Conservation (phyloP, 1,284 basidiomycete species). For the Trichosporon sp. region DNA sequence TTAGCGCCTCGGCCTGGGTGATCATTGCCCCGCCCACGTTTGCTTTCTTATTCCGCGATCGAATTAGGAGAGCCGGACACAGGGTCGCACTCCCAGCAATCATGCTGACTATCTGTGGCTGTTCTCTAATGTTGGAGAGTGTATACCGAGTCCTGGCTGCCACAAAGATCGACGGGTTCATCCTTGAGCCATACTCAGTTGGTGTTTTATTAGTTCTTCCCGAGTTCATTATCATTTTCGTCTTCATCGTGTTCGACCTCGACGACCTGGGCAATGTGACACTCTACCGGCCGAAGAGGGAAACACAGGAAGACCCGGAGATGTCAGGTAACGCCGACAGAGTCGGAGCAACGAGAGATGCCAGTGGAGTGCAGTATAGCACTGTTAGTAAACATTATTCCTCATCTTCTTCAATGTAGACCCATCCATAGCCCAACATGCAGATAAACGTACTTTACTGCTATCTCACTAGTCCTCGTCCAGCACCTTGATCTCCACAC, state of each 20-base stretch:
- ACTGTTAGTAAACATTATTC: too few relatives aligned
- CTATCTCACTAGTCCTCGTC: neutral
- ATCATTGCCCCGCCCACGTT: neutral
- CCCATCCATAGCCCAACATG: neutral
- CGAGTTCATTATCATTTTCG: slow-evolving; percentile 4
- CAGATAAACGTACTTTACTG: neutral
- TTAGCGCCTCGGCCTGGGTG: neutral
- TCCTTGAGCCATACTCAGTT: neutral
- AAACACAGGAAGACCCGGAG: neutral
- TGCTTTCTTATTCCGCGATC: neutral
- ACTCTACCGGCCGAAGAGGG: neutral
- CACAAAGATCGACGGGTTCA: neutral
- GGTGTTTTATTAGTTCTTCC: slow-evolving; percentile 10
- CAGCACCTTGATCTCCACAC: neutral
- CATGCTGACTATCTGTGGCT: neutral
- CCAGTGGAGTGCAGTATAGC: neutral
- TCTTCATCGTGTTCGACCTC: neutral
- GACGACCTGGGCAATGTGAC: slow-evolving; percentile 6
- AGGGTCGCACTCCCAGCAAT: neutral
- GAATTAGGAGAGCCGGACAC: neutral
- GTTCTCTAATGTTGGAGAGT: slow-evolving; percentile 6
- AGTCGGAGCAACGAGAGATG: neutral
- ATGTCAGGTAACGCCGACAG: neutral
- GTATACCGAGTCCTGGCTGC: slow-evolving; percentile 8
- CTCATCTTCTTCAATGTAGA: too few relatives aligned